Conservation (phyloP, 2,329 filamentous ascomycete genomes). For the Aureobasidium sp. region DNA sequence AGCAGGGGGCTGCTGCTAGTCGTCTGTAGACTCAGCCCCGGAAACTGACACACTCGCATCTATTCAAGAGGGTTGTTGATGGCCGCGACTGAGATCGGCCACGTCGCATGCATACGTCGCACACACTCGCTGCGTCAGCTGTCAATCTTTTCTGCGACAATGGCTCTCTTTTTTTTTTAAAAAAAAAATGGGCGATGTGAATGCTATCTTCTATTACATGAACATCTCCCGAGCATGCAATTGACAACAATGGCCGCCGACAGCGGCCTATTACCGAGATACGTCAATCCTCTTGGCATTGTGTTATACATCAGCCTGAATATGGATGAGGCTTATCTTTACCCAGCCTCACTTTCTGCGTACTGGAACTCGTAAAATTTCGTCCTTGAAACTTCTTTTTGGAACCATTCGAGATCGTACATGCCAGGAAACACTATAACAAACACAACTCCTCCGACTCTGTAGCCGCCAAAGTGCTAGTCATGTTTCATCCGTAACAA, state of each 20-base stretch:
- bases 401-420: background rate
- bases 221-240: background rate
- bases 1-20: conserved; percentile 8
- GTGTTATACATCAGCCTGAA: conserved; percentile 13
- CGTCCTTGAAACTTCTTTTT: no score
- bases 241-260: background rate
- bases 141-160: background rate
- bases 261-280: background rate
- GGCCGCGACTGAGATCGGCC: no score
- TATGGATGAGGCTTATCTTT: background rate
- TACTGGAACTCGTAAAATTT: no score
- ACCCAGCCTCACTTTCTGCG: background rate
- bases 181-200: no score
- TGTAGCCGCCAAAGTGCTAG: background rate
- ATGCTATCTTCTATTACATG: no score
- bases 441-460: no score
- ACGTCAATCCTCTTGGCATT: conserved; percentile 5
- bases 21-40: conserved; percentile 14
- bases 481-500: background rate
- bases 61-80: no score
- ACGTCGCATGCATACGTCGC: background rate
- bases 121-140: background rate
- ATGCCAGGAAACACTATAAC: no score
- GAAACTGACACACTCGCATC: conserved; percentile 10
- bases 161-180: no score